phyloP scores from a whole-genome alignment of 345 rosid genomes.

The Garcia nutans region DNA sequence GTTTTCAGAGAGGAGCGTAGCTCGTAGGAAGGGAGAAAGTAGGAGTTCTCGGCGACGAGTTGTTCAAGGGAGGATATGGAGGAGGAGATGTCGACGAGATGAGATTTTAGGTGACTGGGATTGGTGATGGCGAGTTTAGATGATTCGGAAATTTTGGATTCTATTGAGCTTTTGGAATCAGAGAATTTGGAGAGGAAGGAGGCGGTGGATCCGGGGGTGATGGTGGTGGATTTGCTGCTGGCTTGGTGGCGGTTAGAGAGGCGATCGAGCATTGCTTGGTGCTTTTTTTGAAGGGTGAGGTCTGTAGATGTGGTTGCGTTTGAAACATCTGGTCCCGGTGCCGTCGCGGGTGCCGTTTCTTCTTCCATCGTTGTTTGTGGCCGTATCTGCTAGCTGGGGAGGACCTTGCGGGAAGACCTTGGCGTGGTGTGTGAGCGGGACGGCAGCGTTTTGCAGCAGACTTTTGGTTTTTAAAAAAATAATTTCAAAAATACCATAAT shows the following conservation, averaged over 20 bases:
- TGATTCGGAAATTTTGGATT: slow-evolving; percentile 42
- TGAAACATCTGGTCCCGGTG: not conserved
- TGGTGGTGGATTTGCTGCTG: slow-evolving; percentile 41
- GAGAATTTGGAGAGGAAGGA: slow-evolving; percentile 65
- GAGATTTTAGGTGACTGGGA: slow-evolving; percentile 43
- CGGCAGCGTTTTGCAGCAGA: no score
- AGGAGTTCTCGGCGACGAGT: slow-evolving; percentile 72
- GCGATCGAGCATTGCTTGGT: slow-evolving; percentile 70
- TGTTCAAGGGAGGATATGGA: slow-evolving; percentile 67
- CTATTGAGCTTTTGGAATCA: slow-evolving; percentile 50
- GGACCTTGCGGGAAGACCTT: not conserved
- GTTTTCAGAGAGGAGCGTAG: slow-evolving; percentile 70
- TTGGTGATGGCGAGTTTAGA: slow-evolving; percentile 33
- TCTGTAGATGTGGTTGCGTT: slow-evolving; percentile 1
- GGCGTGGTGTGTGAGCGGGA: no score
- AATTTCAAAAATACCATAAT: no score
- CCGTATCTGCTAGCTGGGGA: not conserved
- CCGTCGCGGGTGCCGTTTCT: not conserved
- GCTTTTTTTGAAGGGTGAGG: slow-evolving; percentile 45
- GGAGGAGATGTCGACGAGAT: slow-evolving; percentile 48
- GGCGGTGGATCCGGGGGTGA: slow-evolving; percentile 46
- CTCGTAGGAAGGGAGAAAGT: slow-evolving; percentile 73
- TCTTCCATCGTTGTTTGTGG: slow-evolving; percentile 20
- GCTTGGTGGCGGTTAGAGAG: slow-evolving; percentile 73
- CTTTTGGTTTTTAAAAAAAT: no score